Base-by-base conservation (phyloP, 2,329 filamentous ascomycete genomes). In the Calonectria multiphialidica region DNA sequence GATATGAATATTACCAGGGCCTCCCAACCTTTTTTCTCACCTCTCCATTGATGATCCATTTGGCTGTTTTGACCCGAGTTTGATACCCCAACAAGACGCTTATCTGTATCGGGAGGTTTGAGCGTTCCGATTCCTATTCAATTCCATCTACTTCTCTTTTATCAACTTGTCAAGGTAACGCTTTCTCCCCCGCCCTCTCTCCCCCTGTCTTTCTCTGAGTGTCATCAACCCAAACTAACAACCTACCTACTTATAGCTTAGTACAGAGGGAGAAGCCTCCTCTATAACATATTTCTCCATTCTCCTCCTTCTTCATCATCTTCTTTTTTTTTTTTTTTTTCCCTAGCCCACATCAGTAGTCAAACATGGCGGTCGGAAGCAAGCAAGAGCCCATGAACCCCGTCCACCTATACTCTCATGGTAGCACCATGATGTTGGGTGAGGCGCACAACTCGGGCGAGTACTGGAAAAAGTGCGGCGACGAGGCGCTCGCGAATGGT, bases 351-450 rank as follows among this genome's bases (percentile, higher is more conserved):
- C 12, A 7, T 23, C 10, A 28, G 21, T 45, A 25, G 5, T 50
- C 40, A n/a, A n/a, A 40, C 3, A 71, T 66, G 55, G 63, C 63
- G 18, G 68, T 57, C 13, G 63, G 53, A 45, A 66, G 53, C 35
- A 71, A 71, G 18, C 45, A 71, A 53, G 68, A 71, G 45, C 53
- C 68, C 63, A 71, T 71, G 63, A 67, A 47, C 30, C 76, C 76
- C 16, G 76, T 78, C 3, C 76, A 78, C 25, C 73, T 78, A n/a
- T 78, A 76, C 42, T 75, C 76, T n/a, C 77, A 78, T 47, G 76
- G 76, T 2, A 77, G 74, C 10, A 78, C 77, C 40, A 78, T 78
- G 76, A 78, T 78, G 76, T 45, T 78, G 10, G 76, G 77, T 2
- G 77, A 78, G 30, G 76, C 78, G 3, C 75, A 71, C 6, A 37